Evolutionary conservation across 176 grass and related monocot species (phyloP), one percentile per base, ranked within the genome.

Genomic region (Paspalum vaginatum): DNA sequence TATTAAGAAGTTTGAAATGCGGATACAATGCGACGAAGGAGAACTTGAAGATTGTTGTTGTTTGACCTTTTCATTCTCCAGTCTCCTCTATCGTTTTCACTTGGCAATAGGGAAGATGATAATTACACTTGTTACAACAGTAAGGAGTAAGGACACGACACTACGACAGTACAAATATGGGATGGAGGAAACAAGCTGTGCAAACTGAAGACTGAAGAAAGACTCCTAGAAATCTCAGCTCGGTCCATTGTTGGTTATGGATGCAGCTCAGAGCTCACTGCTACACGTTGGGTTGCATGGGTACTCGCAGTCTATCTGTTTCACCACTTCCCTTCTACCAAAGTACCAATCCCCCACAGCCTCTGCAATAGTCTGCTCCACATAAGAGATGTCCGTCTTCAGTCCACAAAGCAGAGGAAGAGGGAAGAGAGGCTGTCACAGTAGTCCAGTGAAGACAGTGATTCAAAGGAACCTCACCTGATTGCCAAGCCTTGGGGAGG

Each of bases 291-390:
- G 85, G 69, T 85, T 88, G 53, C 83, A 83, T 32, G 94, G 91
- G 47, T 97, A 93, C 56, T 87, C 22, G 63, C 88, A 72, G 61
- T 91, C 88, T 11, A 93, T 89, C 53, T 63, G 46, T 63, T 85
- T 83, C 11, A 75, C 46, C 24, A 21, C 47, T 37, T 70, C 3
- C 18, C 53, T 80, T 69, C 86, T 85, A 1, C 86, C 78, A 14
- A 91, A 97, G 65, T 93, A 85, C 94, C 94, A 97, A 61, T 91
- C 94, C 38, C 91, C 94, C 56, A 93, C 74, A 38, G 91, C 66
- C 58, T 87, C 38, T 49, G 88, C 86, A 68, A 93, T 77, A 17
- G 82, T 81, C 94, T 97, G 81, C 59, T 74, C 32, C 11, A 2
- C 12, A n/a, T 4, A 51, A 25, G 3, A 6, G 9, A 16, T 13